Percentiles rank a stretch among this genome's conserved stretches.
phyloP scores from a whole-genome alignment of 768 basidiomycete species.

The Collybia sp. region DNA sequence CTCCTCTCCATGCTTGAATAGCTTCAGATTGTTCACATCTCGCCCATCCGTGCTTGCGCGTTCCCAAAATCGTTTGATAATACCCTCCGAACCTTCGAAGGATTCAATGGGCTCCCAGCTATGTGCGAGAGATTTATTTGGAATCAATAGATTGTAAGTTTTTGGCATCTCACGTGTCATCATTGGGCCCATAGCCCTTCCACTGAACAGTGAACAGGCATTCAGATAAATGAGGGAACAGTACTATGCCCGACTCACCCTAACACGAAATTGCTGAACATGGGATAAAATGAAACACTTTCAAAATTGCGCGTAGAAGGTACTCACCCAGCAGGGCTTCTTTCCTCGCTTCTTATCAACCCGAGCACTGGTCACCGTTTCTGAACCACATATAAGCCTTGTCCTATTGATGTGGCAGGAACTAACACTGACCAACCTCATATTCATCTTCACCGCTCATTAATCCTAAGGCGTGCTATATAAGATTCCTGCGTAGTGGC shows the following conservation, averaged over 20 bases:
- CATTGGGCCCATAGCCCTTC: conserved; percentile 50
- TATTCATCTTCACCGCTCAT: conserved; percentile 46
- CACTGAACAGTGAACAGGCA: conserved; percentile 38
- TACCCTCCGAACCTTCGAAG: conserved; percentile 52
- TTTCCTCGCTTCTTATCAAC: conserved; percentile 37
- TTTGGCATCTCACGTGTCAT: conserved; percentile 48
- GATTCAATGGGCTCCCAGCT: conserved; percentile 71
- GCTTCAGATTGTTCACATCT: conserved; percentile 40
- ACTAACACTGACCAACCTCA: conserved; percentile 55
- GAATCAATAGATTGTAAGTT: no score
- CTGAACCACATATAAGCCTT: conserved; percentile 23
- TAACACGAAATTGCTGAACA: conserved; percentile 52
- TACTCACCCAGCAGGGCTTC: conserved; percentile 47
- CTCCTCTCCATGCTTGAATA: conserved; percentile 51
- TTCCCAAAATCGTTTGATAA: conserved; percentile 49
- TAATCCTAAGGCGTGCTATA: no score
- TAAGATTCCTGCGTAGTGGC: no score
- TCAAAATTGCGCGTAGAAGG: no score
- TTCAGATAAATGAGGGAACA: conserved; percentile 1
- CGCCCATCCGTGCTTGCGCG: conserved; percentile 42
- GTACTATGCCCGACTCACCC: conserved; percentile 33
- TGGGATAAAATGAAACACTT: background rate
- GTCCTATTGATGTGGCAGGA: background rate
- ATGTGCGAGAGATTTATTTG: background rate
- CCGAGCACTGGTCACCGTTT: conserved; percentile 48